Conservation (phyloP, 78 protist species). For the Guillardia theta region DNA sequence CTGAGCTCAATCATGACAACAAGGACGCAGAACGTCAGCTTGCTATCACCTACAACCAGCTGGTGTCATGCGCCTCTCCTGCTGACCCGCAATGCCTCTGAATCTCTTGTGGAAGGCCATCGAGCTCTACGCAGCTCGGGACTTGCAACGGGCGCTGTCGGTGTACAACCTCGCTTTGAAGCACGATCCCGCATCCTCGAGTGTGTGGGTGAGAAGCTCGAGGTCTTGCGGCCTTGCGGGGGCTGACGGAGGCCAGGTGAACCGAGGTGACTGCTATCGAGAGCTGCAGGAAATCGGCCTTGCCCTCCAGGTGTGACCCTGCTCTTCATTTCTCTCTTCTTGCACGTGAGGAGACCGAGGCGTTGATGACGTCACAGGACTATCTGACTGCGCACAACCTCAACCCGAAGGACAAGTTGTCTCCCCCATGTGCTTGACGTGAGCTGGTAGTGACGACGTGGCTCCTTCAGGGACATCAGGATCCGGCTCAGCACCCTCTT, state of each 20-base stretch:
- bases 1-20: too few species aligned
- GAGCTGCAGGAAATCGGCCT: background rate
- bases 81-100: too few species aligned
- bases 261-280: background rate
- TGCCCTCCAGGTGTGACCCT: too few species aligned
- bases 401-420: background rate
- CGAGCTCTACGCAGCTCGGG: background rate
- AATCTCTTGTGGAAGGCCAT: too few species aligned
- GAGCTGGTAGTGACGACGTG: background rate
- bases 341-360: too few species aligned
- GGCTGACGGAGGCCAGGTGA: background rate
- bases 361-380: too few species aligned
- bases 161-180: background rate
- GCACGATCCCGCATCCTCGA: background rate
- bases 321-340: too few species aligned
- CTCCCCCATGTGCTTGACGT: too few species aligned
- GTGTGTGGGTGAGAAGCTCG: background rate
- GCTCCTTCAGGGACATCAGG: background rate
- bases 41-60: conserved; percentile 16
- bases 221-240: background rate
- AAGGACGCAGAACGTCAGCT: background rate
- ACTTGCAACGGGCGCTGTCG: background rate
- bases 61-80: too few species aligned
- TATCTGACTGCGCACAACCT: background rate
- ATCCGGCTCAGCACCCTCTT: background rate